Percentiles rank a stretch among this genome's conserved stretches.
Evolutionary conservation across 306 rosid genomes (phyloP).

Genomic region (Citrullus mucosospermus): DNA sequence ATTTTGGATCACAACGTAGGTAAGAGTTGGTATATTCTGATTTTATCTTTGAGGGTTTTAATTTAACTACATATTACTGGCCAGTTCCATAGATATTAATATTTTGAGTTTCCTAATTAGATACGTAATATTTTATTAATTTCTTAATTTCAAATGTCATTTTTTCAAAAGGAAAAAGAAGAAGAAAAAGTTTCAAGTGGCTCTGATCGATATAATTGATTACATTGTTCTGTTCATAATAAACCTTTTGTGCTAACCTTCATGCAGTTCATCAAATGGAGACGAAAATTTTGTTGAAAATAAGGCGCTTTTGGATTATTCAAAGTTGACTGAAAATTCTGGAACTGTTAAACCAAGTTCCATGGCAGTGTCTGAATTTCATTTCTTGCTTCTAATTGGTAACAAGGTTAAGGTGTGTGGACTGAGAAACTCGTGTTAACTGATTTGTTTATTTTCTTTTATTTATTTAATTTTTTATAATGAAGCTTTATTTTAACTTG

Average conservation of each 20-base stretch:
- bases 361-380: slow-evolving; percentile 87
- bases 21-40: slow-evolving; percentile 17
- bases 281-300: slow-evolving; percentile 93
- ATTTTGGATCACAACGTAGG: slow-evolving; percentile 85
- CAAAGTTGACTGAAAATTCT: slow-evolving; percentile 59
- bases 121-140: neutral
- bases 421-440: neutral
- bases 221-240: neutral
- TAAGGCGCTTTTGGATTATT: slow-evolving; percentile 80
- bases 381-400: slow-evolving; percentile 86
- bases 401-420: slow-evolving; percentile 78
- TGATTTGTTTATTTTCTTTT: neutral
- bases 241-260: slow-evolving; percentile 1
- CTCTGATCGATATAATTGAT: neutral
- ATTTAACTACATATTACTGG: neutral
- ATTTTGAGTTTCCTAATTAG: neutral
- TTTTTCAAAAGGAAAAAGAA: neutral
- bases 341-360: slow-evolving; percentile 76
- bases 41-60: neutral
- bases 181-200: neutral
- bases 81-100: neutral
- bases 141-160: neutral
- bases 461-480: neutral
- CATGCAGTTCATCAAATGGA: slow-evolving; percentile 50
- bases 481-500: neutral